A percentile compares a stretch with the other conserved stretches of the same genome.
phyloP scores from a whole-genome alignment of 2,329 filamentous ascomycete species.

The Elsinoe arachidis region DNA sequence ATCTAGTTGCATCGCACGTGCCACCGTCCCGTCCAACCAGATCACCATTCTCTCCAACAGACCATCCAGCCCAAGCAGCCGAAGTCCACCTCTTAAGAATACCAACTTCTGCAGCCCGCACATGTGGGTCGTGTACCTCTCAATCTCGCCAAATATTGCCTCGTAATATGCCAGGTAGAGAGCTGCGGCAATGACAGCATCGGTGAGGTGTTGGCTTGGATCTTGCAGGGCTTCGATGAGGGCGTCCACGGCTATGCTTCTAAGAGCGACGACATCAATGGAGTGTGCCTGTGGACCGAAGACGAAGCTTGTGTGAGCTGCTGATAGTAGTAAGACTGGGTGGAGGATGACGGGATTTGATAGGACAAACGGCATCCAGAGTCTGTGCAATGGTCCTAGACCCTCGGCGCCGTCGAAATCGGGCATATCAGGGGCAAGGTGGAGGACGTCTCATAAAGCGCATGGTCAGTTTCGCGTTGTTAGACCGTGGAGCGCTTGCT shows the following conservation, averaged over 20 bases:
- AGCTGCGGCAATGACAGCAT: conserved; percentile 40
- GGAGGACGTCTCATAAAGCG: too few relatives aligned
- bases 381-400: too few relatives aligned
- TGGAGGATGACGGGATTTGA: too few relatives aligned
- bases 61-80: conserved; percentile 36
- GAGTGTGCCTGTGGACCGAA: too few relatives aligned
- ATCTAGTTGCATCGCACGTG: too few relatives aligned
- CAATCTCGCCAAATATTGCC: conserved; percentile 39
- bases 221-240: conserved; percentile 9
- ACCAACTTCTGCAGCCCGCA: conserved; percentile 37
- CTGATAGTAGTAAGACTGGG: too few relatives aligned
- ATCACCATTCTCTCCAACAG: conserved; percentile 39
- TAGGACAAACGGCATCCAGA: too few relatives aligned
- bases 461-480: too few relatives aligned
- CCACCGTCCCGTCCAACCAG: conserved; percentile 30
- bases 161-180: conserved; percentile 47
- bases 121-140: conserved; percentile 41
- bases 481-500: too few relatives aligned
- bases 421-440: too few relatives aligned
- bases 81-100: conserved; percentile 37
- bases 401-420: too few relatives aligned
- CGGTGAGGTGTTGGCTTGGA: conserved; percentile 20
- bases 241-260: not conserved
- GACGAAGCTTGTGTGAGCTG: too few relatives aligned
- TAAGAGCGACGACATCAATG: not conserved